Base-by-base conservation (phyloP, 2,329 filamentous ascomycete species). In the Cercospora canescens region DNA sequence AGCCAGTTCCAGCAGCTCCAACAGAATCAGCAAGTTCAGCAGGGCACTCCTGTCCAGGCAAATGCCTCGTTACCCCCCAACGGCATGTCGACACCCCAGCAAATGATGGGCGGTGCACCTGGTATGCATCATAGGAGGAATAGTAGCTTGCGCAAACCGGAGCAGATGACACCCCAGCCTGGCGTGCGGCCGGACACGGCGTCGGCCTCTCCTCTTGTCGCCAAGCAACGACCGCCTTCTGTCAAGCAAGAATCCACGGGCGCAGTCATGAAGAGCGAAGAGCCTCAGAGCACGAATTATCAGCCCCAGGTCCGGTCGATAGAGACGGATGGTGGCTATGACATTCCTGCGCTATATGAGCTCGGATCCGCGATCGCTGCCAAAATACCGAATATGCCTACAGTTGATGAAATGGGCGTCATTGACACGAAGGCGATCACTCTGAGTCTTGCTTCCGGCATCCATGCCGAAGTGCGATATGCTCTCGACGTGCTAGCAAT, bases 401-500 rank as follows among this genome's bases (percentile, higher is more conserved):
- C 84, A 2, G 84, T 93, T 18, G 82, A 86, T 24, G 94, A 98
- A 72, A 84, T 98, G 60, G 95, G 94, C 8, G 86, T 93, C 21
- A 91, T 98, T 69, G 94, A 99, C 75, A 90, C 98, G 30, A 90
- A 94, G 71, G 93, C 94, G 21, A 84, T 99, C 45, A 97, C 90
- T 0, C 91, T 93, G 82, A 93, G 93, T 74, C 82, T 99, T 39
- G 93, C 97, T 76, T 96, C 91, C 62, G 94, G 94, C 0, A 91
- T 98, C 50, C 90, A 93, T 72, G 89, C 89, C 5, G 95, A 99
- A 79, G 90, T 97, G n/a, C 89, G 94, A 9, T 81, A 97, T 68
- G 94, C 94, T 2, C 82, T 99, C 52, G 95, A 98, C 77, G 92
- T 91, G 0, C 82, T 99, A 37, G 89, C 88, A 9, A 88, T 87